Evolutionary conservation across 1,284 basidiomycete genomes (phyloP), one percentile per base, ranked within the genome.

Genomic region (Ustanciosporium gigantosporum): DNA sequence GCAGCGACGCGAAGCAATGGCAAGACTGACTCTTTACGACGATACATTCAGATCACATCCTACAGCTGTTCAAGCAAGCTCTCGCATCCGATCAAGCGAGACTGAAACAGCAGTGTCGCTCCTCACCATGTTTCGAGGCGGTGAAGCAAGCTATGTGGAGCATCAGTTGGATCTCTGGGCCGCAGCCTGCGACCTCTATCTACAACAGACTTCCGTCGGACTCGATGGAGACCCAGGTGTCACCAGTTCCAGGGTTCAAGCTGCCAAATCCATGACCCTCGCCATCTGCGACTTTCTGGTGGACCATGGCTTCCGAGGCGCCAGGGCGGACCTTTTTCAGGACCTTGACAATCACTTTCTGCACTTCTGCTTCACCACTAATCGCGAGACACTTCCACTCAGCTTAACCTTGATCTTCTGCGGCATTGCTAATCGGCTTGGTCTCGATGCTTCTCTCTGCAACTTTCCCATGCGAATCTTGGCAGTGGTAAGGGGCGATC

Each of bases 311-410:
- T 69, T 69, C 35, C 38, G 46, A 13, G 46, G 49, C 14, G 58
- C 66, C 9, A 25, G 37, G 11, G 36, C 37, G 13, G 42, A 51
- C 4, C 38, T 45, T 16, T 66, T 56, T 13, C 31, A 41, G 6
- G 56, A 69, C 25, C 51, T 69, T 13, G 58, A 69, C 44, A 69
- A 69, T 21, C 59, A 59, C 32, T 68, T 68, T 21, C 36, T 68
- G 4, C 55, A 68, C 25, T 38, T 45, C 16, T 68, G 59, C 41
- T 52, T 68, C 39, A 50, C 62, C 17, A 59, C 65, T 21, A 59
- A 61, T 20, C 53, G 66, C 25, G 52, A 69, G 39, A 57, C 52
- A 5, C 50, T 62, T 4, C 64, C 66, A 1, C 43, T 69, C 20
- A 51, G 34, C 32, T 41, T 69, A 9, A 59, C 59, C 0, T 22